Conservation (phyloP, 1,139 yeast genomes). For the Eremothecium coryli region DNA sequence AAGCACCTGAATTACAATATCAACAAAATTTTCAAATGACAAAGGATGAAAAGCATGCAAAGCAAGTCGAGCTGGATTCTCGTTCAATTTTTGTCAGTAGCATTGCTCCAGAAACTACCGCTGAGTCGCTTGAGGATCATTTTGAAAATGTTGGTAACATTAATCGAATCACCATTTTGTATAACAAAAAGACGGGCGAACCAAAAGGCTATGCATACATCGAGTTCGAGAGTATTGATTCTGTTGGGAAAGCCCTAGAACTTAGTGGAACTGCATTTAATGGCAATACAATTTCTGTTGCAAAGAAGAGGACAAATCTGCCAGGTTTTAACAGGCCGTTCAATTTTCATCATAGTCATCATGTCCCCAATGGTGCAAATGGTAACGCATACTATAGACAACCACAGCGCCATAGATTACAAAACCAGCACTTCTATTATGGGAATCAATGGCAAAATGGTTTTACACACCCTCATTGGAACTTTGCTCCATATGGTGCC, state of each 20-base stretch:
- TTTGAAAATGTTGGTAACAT: constrained; percentile 69
- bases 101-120: constrained; percentile 72
- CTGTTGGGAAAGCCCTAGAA: constrained; percentile 45
- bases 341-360: background rate
- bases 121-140: constrained; percentile 71
- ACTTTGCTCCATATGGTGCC: constrained; percentile 6
- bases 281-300: constrained; percentile 49
- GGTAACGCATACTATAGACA: background rate
- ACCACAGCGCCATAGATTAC: background rate
- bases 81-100: constrained; percentile 82
- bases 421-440: constrained; percentile 5
- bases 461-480: constrained; percentile 17
- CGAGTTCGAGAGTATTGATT: constrained; percentile 45
- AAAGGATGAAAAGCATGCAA: constrained; percentile 15
- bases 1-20: too few relatives aligned
- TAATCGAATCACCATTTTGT: constrained; percentile 65
- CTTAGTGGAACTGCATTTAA: constrained; percentile 44
- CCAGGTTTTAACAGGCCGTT: constrained; percentile 42
- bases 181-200: constrained; percentile 39
- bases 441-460: constrained; percentile 5
- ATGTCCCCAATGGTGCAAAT: too few relatives aligned
- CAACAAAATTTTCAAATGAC: too few relatives aligned
- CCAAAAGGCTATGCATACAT: constrained; percentile 67
- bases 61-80: constrained; percentile 50
- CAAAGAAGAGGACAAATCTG: constrained; percentile 58